Conservation (phyloP, 2,329 filamentous ascomycete genomes). For the Dothistroma pini region DNA sequence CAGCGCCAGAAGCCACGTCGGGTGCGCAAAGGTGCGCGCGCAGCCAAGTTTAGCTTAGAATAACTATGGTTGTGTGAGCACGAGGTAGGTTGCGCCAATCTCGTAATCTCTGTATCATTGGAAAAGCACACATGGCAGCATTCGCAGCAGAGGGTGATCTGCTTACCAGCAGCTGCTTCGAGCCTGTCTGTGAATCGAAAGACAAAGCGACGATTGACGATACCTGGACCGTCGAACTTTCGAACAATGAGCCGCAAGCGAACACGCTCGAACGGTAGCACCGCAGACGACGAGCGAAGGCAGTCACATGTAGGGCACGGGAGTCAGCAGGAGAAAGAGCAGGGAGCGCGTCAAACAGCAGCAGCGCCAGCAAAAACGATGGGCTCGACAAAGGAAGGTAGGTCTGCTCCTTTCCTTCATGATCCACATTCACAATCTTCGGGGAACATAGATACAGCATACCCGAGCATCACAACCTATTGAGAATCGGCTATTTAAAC, state of each 20-base stretch:
- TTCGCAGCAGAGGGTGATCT: neutral
- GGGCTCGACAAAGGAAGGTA: neutral
- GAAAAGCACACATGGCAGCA: neutral
- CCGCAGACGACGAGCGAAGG: neutral
- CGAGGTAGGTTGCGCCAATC: neutral
- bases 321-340: neutral
- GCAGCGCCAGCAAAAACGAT: neutral
- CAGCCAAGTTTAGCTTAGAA: neutral
- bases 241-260: neutral
- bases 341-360: neutral
- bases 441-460: neutral
- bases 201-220: neutral
- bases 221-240: neutral
- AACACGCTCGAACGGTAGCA: neutral
- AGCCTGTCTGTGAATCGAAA: neutral
- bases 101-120: neutral
- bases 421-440: neutral
- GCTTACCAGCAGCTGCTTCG: neutral
- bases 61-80: neutral
- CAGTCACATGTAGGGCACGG: neutral
- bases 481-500: neutral
- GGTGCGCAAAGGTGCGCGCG: slow-evolving; percentile 1
- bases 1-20: neutral
- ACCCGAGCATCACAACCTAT: neutral
- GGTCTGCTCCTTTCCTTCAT: neutral